phyloP scores from a whole-genome alignment of 2,329 filamentous ascomycete genomes.

The Pseudohalonectria lignicola region DNA sequence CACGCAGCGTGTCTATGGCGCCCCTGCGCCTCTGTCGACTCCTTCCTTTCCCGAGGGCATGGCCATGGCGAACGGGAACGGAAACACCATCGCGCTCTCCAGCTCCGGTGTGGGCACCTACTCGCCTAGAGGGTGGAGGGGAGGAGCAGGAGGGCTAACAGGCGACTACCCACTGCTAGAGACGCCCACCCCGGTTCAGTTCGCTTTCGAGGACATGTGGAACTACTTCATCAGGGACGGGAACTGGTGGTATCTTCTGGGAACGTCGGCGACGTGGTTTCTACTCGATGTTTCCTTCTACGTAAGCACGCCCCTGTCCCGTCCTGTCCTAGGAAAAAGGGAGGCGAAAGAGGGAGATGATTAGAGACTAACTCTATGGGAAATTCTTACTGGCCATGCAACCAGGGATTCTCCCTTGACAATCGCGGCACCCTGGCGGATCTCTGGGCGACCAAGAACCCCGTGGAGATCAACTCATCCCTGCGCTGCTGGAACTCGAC shows the following conservation, averaged over 20 bases:
- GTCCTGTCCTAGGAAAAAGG: too few species aligned
- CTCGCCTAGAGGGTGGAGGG: too few species aligned
- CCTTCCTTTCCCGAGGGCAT: slow-evolving; percentile 7
- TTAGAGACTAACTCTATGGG: too few species aligned
- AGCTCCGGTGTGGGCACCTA: slow-evolving; percentile 19
- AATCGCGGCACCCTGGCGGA: slow-evolving; percentile 29
- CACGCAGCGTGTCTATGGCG: slow-evolving; percentile 46
- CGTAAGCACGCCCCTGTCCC: too few species aligned
- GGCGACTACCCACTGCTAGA: slow-evolving; percentile 8
- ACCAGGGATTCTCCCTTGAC: slow-evolving; percentile 41
- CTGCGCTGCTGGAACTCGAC: slow-evolving; percentile 37
- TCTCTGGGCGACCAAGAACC: slow-evolving; percentile 26
- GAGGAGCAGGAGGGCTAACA: too few species aligned
- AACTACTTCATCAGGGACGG: slow-evolving; percentile 37
- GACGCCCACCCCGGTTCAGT: slow-evolving; percentile 31
- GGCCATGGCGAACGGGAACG: slow-evolving; percentile 15
- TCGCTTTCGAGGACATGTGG: slow-evolving; percentile 33
- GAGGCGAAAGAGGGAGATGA: too few species aligned
- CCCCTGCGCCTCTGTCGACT: too few species aligned
- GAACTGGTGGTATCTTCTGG: slow-evolving; percentile 32
- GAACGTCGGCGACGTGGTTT: slow-evolving; percentile 38
- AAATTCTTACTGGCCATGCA: too few species aligned
- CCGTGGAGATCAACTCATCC: slow-evolving; percentile 20
- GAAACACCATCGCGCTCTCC: not conserved
- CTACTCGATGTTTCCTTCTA: slow-evolving; percentile 47